These are phyloP conservation scores for Aphanomyces astaci DNA, from an alignment of 352 stramenopile genomes.

Conservation along the genomic window DNA sequence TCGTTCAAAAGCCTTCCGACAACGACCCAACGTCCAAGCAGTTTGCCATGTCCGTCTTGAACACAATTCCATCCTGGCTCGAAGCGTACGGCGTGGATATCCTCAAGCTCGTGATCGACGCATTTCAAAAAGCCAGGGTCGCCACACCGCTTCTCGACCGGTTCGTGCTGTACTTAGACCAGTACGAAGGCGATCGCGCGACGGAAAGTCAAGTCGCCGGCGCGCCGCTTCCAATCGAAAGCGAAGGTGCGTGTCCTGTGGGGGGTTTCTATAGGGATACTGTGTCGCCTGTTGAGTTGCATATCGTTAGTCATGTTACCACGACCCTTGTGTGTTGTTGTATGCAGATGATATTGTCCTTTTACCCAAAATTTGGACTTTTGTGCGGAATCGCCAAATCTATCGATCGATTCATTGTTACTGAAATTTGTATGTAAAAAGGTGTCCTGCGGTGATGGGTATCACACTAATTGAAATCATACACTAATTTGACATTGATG, in stretches of 20 bases:
- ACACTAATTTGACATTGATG: too few species aligned
- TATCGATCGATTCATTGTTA: too few species aligned
- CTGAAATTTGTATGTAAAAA: too few species aligned
- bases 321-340: too few species aligned
- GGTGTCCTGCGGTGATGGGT: too few species aligned
- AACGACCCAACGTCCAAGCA: neutral
- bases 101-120: conserved; percentile 42
- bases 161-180: conserved; percentile 6
- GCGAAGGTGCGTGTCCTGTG: neutral
- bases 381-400: too few species aligned
- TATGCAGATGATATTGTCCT: too few species aligned
- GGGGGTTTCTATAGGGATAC: too few species aligned
- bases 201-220: conserved; percentile 9
- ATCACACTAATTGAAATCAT: too few species aligned
- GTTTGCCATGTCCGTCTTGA: conserved; percentile 9
- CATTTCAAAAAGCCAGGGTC: neutral
- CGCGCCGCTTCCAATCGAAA: conserved; percentile 4
- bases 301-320: too few species aligned
- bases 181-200: conserved; percentile 7
- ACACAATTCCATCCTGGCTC: conserved; percentile 1
- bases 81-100: conserved; percentile 34
- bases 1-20: neutral
- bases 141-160: conserved; percentile 3
- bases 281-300: too few species aligned
- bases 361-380: too few species aligned